Evolutionary conservation across 2,329 filamentous ascomycete genomes (phyloP).

Genomic region (Aureobasidium melanogenum): DNA sequence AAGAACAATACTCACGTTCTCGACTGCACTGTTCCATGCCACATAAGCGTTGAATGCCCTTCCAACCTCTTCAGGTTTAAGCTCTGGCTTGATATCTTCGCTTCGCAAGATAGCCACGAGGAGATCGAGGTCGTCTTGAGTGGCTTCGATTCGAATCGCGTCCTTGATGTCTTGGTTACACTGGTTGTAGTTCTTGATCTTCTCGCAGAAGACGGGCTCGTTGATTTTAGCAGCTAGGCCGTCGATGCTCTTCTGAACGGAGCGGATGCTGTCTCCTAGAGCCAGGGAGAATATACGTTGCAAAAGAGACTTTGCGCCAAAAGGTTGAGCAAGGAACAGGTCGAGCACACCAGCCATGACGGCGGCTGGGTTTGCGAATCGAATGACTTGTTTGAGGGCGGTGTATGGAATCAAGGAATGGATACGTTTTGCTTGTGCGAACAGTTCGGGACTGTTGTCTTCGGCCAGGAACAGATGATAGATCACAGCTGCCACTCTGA

Average conservation of each 20-base stretch:
- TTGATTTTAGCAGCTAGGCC: conserved; percentile 65
- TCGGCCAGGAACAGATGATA: conserved; percentile 97
- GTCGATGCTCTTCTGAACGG: conserved; percentile 81
- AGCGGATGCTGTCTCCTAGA: conserved; percentile 79
- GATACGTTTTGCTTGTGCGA: conserved; percentile 86
- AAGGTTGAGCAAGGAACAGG: conserved; percentile 90
- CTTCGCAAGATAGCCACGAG: conserved; percentile 78
- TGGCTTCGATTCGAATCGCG: conserved; percentile 64
- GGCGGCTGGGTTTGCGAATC: conserved; percentile 88
- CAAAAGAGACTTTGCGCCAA: conserved; percentile 79
- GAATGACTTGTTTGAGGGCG: conserved; percentile 91
- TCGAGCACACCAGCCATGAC: conserved; percentile 96
- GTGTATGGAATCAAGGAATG: conserved; percentile 92
- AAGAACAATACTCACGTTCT: conserved; percentile 48
- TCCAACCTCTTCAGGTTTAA: conserved; percentile 67
- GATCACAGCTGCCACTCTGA: conserved; percentile 75
- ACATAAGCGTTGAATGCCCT: conserved; percentile 90
- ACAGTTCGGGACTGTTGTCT: conserved; percentile 94
- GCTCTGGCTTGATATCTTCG: conserved; percentile 61
- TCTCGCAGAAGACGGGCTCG: conserved; percentile 69
- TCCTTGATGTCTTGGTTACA: conserved; percentile 67
- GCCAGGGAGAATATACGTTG: conserved; percentile 92
- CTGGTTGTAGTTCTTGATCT: conserved; percentile 71
- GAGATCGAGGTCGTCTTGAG: conserved; percentile 66
- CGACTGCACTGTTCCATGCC: conserved; percentile 89